Evolutionary conservation across 163 green algal genomes (phyloP).

Genomic region (Coccomyxa subellipsoidea): DNA sequence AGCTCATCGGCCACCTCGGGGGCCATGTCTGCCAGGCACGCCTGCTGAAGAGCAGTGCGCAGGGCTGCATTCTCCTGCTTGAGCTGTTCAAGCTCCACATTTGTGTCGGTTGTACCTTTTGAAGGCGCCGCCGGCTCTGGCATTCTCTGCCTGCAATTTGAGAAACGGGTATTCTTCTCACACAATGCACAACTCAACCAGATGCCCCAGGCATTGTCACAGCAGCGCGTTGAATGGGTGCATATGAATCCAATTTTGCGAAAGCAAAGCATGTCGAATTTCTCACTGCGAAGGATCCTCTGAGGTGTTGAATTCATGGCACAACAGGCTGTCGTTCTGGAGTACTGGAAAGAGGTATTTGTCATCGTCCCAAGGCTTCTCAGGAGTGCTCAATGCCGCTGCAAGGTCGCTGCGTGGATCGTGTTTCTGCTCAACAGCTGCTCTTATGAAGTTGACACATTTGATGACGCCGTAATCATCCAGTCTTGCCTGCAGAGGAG

Average conservation of each 20-base stretch:
- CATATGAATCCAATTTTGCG: not conserved
- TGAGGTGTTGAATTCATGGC: conserved; percentile 56
- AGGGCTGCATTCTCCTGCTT: conserved; percentile 39
- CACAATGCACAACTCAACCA: too few species aligned
- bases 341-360: conserved; percentile 60
- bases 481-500: conserved; percentile 42
- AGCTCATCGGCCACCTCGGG: not conserved
- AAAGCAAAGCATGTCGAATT: not conserved
- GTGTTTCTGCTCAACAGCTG: conserved; percentile 36
- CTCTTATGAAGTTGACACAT: conserved; percentile 77
- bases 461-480: conserved; percentile 72
- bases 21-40: conserved; percentile 18
- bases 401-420: conserved; percentile 29
- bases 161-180: too few species aligned
- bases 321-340: conserved; percentile 68
- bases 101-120: not conserved
- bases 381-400: not conserved
- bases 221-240: too few species aligned
- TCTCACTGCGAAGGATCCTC: not conserved
- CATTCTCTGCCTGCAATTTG: not conserved
- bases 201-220: too few species aligned
- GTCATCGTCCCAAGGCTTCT: conserved; percentile 56
- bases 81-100: conserved; percentile 4
- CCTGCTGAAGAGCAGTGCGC: conserved; percentile 33
- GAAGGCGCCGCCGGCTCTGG: not conserved